Evolutionary conservation across 371 early-diverging fungal genomes (phyloP).

Genomic region (Rhizopus stolonifer): DNA sequence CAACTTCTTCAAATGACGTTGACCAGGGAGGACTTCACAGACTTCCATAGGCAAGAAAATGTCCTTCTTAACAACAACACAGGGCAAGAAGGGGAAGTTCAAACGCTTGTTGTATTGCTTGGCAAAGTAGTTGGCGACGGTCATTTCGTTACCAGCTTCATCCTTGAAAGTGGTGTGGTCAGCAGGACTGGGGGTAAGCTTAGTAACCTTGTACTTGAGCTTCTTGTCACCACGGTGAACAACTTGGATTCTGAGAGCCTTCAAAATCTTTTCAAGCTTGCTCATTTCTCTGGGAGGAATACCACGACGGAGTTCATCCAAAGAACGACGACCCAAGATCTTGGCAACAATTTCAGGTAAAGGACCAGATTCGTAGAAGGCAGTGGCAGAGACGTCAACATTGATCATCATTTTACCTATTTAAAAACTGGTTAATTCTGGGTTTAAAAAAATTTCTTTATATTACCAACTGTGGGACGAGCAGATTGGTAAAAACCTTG

Average conservation of each 20-base stretch:
- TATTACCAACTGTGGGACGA: constrained; percentile 68
- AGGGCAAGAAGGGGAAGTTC: constrained; percentile 81
- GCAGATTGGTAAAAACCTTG: constrained; percentile 91
- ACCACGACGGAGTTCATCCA: constrained; percentile 68
- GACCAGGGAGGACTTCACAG: constrained; percentile 83
- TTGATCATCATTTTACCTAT: constrained; percentile 73
- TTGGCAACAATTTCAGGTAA: constrained; percentile 66
- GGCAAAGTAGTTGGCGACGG: constrained; percentile 80
- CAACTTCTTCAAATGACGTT: constrained; percentile 78
- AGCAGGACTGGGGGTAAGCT: constrained; percentile 68
- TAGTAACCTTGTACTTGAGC: constrained; percentile 69
- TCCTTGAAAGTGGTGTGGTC: constrained; percentile 68
- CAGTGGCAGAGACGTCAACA: constrained; percentile 86
- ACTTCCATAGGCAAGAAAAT: constrained; percentile 88
- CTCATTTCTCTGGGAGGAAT: constrained; percentile 61
- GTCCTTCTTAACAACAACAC: constrained; percentile 71
- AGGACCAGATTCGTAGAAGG: constrained; percentile 78
- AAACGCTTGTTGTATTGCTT: constrained; percentile 72
- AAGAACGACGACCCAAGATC: constrained; percentile 61
- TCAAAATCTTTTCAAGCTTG: constrained; percentile 72
- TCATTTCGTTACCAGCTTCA: constrained; percentile 47
- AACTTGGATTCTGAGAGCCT: constrained; percentile 71
- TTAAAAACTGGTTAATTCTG: background rate
- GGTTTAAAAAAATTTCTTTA: background rate
- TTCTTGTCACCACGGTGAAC: constrained; percentile 73